phyloP scores from a whole-genome alignment of 768 basidiomycete genomes.

The Suillus brevipes region DNA sequence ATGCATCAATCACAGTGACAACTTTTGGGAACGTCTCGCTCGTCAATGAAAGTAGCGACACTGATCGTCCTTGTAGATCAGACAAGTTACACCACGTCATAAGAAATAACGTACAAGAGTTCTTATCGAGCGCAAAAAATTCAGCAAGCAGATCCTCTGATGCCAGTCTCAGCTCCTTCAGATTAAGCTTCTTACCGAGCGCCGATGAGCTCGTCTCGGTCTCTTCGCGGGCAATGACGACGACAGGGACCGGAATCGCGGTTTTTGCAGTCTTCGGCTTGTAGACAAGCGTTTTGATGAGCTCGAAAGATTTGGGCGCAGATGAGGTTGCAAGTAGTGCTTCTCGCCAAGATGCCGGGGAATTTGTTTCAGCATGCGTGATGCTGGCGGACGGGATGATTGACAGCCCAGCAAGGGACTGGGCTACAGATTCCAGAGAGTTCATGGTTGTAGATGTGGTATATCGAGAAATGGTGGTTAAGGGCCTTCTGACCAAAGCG shows the following conservation, averaged over 20 bases:
- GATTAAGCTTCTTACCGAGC: constrained; percentile 73
- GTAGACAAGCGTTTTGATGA: constrained; percentile 89
- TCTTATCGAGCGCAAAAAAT: constrained; percentile 82
- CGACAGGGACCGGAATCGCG: constrained; percentile 78
- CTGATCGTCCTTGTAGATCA: constrained; percentile 40
- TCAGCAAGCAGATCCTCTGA: constrained; percentile 83
- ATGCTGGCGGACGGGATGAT: constrained; percentile 55
- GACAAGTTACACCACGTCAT: neutral
- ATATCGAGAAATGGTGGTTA: constrained; percentile 3
- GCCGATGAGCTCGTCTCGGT: constrained; percentile 81
- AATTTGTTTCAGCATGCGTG: constrained; percentile 61
- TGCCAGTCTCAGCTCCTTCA: constrained; percentile 87
- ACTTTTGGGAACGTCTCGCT: constrained; percentile 66
- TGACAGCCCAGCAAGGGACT: constrained; percentile 52
- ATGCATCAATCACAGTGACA: constrained; percentile 72
- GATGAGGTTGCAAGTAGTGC: constrained; percentile 55
- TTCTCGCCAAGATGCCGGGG: constrained; percentile 77
- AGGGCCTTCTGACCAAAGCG: constrained; percentile 18
- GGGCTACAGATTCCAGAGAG: constrained; percentile 32
- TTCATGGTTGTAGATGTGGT: constrained; percentile 33
- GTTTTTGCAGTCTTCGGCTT: constrained; percentile 96
- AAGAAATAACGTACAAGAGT: constrained; percentile 65
- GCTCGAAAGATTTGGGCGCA: constrained; percentile 61
- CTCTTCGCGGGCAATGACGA: constrained; percentile 82
- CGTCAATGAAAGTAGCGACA: constrained; percentile 79